Evolutionary conservation across 306 rosid species (phyloP).

Genomic region (Purshia tridentata): DNA sequence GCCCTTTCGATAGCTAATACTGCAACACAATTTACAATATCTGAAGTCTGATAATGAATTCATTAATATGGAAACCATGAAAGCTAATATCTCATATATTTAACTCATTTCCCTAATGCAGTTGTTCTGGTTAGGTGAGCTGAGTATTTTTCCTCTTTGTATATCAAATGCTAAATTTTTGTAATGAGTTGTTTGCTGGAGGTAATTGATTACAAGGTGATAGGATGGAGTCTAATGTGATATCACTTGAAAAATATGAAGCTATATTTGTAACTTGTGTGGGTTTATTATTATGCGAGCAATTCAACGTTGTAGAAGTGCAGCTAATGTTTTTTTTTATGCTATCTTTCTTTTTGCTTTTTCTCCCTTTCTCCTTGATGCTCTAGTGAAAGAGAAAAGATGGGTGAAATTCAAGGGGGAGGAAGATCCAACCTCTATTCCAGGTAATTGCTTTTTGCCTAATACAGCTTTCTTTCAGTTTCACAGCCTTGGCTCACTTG

Average conservation of each 20-base stretch:
- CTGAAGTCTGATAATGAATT: not conserved
- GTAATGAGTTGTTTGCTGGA: not conserved
- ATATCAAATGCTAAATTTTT: not conserved
- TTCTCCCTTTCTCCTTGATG: conserved; percentile 14
- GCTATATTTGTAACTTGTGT: not conserved
- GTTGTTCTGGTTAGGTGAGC: not conserved
- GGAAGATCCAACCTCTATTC: conserved; percentile 84
- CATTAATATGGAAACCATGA: no score
- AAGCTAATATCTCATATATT: not conserved
- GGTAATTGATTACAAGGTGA: not conserved
- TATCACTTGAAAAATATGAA: not conserved
- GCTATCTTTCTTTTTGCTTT: not conserved
- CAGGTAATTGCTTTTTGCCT: conserved; percentile 51
- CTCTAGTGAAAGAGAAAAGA: conserved; percentile 89
- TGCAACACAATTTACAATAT: not conserved
- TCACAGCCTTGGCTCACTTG: conserved; percentile 5
- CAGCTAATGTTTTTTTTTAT: conserved; percentile 26
- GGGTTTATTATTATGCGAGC: not conserved
- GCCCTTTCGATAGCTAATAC: not conserved
- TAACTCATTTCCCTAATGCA: not conserved
- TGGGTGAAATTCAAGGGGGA: conserved; percentile 95
- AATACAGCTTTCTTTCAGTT: conserved; percentile 20
- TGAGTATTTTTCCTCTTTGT: not conserved
- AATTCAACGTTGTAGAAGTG: not conserved
- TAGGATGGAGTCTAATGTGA: not conserved